Percentiles rank a stretch among this genome's conserved stretches.
These are phyloP conservation scores for Candida xiaguanensis DNA, from an alignment of 805 yeast genomes.

Conservation along the genomic window DNA sequence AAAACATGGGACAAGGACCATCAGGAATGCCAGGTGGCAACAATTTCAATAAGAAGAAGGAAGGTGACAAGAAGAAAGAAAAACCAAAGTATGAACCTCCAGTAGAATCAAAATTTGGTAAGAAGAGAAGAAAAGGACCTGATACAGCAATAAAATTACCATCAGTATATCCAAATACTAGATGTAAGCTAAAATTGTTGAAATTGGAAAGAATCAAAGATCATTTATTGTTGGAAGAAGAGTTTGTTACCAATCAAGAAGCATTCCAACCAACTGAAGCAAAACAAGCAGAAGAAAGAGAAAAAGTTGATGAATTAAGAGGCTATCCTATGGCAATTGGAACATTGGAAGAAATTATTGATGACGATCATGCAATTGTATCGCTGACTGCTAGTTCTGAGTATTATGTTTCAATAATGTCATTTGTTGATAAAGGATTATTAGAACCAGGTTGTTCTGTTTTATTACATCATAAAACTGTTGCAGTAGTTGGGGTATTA, in stretches of 20 bases:
- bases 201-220: slow-evolving; percentile 96
- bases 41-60: slow-evolving; percentile 47
- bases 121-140: slow-evolving; percentile 91
- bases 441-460: slow-evolving; percentile 98
- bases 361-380: slow-evolving; percentile 98
- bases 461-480: slow-evolving; percentile 90
- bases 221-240: slow-evolving; percentile 91
- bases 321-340: slow-evolving; percentile 97
- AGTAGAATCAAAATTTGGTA: slow-evolving; percentile 89
- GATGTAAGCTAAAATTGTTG: slow-evolving; percentile 86
- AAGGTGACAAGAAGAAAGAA: slow-evolving; percentile 64
- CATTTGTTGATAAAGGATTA: slow-evolving; percentile 94
- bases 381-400: slow-evolving; percentile 96
- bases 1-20: slow-evolving; percentile 49
- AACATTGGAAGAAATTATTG: slow-evolving; percentile 93
- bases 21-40: slow-evolving; percentile 54
- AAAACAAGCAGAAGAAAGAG: slow-evolving; percentile 93
- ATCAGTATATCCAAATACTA: slow-evolving; percentile 82
- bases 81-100: slow-evolving; percentile 99
- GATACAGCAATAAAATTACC: slow-evolving; percentile 84
- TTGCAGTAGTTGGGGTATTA: slow-evolving; percentile 94
- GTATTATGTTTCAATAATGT: slow-evolving; percentile 90
- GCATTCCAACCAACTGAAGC: slow-evolving; percentile 94
- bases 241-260: slow-evolving; percentile 92
- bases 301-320: slow-evolving; percentile 90